phyloP scores from a whole-genome alignment of 192 early-diverging fungal genomes.

The Dissophora ornata region DNA sequence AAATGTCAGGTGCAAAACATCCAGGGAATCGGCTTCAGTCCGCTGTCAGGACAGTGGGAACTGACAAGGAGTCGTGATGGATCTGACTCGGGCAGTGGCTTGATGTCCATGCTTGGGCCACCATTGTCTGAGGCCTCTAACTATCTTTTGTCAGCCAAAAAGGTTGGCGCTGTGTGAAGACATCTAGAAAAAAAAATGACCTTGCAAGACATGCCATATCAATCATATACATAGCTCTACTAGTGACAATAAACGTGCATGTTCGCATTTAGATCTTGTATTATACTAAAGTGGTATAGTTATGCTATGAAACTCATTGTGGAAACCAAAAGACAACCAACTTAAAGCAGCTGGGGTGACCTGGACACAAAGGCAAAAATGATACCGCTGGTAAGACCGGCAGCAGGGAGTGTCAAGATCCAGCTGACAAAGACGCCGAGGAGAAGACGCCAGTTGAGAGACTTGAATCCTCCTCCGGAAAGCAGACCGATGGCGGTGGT shows the following conservation, averaged over 20 bases:
- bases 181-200: neutral
- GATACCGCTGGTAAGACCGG: slow-evolving; percentile 72
- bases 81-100: slow-evolving; percentile 10
- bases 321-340: no score
- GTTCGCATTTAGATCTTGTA: no score
- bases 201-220: neutral
- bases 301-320: no score
- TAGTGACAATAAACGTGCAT: no score
- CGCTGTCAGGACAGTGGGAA: slow-evolving; percentile 60
- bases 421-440: slow-evolving; percentile 75
- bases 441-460: slow-evolving; percentile 82
- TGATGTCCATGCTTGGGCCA: slow-evolving; percentile 34
- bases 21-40: slow-evolving; percentile 67
- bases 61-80: slow-evolving; percentile 35
- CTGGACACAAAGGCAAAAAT: slow-evolving; percentile 73
- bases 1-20: slow-evolving; percentile 63
- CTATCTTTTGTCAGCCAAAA: slow-evolving; percentile 60
- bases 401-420: slow-evolving; percentile 80
- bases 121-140: slow-evolving; percentile 52
- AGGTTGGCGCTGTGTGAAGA: neutral
- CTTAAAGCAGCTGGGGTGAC: slow-evolving; percentile 50
- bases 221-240: no score
- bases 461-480: slow-evolving; percentile 62
- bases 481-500: slow-evolving; percentile 80
- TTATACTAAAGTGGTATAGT: no score